Conservation (phyloP, 2,329 filamentous ascomycete genomes). For the Diaporthe sp. region DNA sequence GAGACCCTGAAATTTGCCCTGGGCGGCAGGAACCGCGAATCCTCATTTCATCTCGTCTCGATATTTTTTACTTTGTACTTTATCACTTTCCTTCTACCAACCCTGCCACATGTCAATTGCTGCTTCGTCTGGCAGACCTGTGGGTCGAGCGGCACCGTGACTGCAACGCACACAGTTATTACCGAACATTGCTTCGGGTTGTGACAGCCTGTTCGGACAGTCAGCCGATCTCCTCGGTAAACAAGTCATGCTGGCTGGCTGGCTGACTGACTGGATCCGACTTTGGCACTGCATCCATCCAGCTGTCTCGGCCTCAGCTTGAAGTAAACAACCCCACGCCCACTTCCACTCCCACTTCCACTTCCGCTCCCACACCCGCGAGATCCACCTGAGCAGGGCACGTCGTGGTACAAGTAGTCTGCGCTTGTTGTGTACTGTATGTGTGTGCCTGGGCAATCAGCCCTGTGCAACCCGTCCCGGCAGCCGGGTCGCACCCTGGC, state of each 20-base stretch:
- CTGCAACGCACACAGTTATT: neutral
- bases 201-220: neutral
- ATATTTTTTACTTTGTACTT: neutral
- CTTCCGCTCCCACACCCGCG: neutral
- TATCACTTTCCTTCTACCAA: neutral
- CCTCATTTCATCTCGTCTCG: slow-evolving; percentile 20
- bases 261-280: neutral
- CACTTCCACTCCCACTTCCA: no score
- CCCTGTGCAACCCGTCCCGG: slow-evolving; percentile 15
- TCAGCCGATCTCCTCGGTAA: neutral
- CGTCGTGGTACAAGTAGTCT: no score
- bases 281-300: neutral
- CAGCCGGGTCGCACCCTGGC: slow-evolving; percentile 15
- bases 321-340: neutral
- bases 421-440: neutral
- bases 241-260: neutral
- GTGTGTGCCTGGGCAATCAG: neutral
- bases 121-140: neutral
- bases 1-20: slow-evolving; percentile 25
- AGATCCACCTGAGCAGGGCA: slow-evolving; percentile 8
- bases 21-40: slow-evolving; percentile 17
- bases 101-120: neutral
- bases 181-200: neutral
- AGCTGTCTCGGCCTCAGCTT: neutral
- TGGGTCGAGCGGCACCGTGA: neutral